Base-by-base conservation (phyloP, 192 early-diverging fungal species). In the Radiomyces spectabilis region DNA sequence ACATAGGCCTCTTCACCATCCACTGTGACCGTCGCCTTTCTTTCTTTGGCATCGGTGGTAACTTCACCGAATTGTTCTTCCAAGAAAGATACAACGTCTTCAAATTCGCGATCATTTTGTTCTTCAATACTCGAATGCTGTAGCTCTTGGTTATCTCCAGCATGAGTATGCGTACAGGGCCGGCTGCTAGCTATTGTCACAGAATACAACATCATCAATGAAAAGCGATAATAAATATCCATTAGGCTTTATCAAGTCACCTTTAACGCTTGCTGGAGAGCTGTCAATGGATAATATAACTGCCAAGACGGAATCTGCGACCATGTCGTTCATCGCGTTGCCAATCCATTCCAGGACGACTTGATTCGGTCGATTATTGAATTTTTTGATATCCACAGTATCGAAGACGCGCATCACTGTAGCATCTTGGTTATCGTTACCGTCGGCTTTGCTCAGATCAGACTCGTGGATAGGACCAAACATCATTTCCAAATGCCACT, bases 401-500 rank as follows among this genome's bases (percentile, higher is more conserved):
- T 89, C 85, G 57, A 89, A 86, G 4, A 91, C 77, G 42, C 83
- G 63, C 30, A 80, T 33, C 1, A 66, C 64, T 16, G 37, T 55
- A 46, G 57, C 64, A 25, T 59, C 40, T 27, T 47, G 41, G 26
- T 54, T 49, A n/a, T 30, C 53, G 16, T 24, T 41, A 10, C 9
- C 39, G n/a, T 63, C 43, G 2, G 15, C 39, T 25, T 62, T 54
- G 16, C 43, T 5, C 1, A 66, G 55, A 33, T 73, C 71, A 19
- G 61, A 59, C 37, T 80, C 77, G 32, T 74, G 55, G 5, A 90
- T 61, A 18, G 65, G 59, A 39, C 93, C 96, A 85, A 90, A 99
- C 92, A 98, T 94, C 61, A 87, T 87, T 61, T 89, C 90, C 16
- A 99, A 71, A 70, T 97, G 92, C 79, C 88, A 91, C 53, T 79